Percentiles rank a stretch among this genome's conserved stretches.
These are phyloP conservation scores for Mucor indicus DNA, from an alignment of 371 early-diverging fungal genomes.

Conservation along the genomic window DNA sequence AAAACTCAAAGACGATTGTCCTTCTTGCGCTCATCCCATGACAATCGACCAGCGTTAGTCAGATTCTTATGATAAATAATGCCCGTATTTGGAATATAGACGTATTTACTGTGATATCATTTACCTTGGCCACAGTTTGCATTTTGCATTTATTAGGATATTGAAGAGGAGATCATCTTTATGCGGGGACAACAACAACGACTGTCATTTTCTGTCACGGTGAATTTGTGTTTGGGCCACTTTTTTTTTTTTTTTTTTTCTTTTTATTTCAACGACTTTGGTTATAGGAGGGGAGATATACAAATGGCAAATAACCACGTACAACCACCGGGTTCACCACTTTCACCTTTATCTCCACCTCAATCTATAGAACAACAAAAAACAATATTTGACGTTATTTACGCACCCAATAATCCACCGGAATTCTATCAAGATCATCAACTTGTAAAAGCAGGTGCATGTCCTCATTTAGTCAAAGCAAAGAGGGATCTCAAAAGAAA, in stretches of 20 bases:
- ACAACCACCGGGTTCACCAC: slow-evolving; percentile 15
- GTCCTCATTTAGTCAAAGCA: slow-evolving; percentile 35
- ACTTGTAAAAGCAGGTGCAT: slow-evolving; percentile 27
- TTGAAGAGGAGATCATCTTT: too few species aligned
- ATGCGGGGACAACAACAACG: too few species aligned
- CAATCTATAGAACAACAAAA: slow-evolving; percentile 6
- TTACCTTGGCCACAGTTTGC: too few species aligned
- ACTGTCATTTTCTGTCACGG: too few species aligned
- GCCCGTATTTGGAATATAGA: too few species aligned
- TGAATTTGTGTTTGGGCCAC: not conserved
- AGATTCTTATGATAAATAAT: too few species aligned
- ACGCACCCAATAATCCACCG: slow-evolving; percentile 32
- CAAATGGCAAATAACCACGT: slow-evolving; percentile 1
- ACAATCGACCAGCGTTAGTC: too few species aligned
- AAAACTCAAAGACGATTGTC: too few species aligned
- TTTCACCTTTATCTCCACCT: slow-evolving; percentile 17
- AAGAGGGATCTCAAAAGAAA: slow-evolving; percentile 14
- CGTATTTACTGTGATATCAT: too few species aligned
- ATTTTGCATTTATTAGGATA: too few species aligned
- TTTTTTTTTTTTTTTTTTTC: not conserved
- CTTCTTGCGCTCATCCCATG: too few species aligned
- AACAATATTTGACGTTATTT: slow-evolving; percentile 37
- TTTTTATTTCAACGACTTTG: not conserved
- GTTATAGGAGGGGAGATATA: too few species aligned
- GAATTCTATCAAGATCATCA: slow-evolving; percentile 29